phyloP scores from a whole-genome alignment of 352 stramenopile genomes.

The Thalassiosira oceanica region DNA sequence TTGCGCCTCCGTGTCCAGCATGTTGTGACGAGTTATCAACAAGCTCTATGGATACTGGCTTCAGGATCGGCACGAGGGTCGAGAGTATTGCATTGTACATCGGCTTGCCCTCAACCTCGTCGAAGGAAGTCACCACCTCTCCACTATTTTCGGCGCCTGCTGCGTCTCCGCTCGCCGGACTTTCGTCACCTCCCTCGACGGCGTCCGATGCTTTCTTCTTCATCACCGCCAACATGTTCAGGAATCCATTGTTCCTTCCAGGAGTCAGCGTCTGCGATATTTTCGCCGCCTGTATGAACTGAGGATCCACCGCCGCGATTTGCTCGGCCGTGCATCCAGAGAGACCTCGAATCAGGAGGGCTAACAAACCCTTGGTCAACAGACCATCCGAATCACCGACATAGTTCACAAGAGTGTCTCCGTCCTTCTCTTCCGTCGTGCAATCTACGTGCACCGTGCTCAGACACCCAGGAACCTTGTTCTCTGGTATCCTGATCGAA shows the following conservation, averaged over 20 bases:
- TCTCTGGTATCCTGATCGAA: constrained; percentile 61
- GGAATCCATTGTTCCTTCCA: constrained; percentile 83
- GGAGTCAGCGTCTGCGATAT: constrained; percentile 80
- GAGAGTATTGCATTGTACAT: constrained; percentile 79
- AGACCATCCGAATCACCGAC: constrained; percentile 79
- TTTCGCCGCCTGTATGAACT: constrained; percentile 72
- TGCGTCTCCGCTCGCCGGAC: constrained; percentile 4
- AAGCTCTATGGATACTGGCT: constrained; percentile 61
- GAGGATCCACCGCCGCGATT: constrained; percentile 71
- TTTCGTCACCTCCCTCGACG: constrained; percentile 8
- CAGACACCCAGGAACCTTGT: constrained; percentile 84
- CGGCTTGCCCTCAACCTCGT: constrained; percentile 41
- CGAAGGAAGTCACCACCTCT: constrained; percentile 22
- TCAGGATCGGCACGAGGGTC: constrained; percentile 53
- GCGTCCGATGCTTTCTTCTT: constrained; percentile 69
- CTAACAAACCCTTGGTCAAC: constrained; percentile 80
- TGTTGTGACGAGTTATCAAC: constrained; percentile 73
- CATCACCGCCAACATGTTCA: constrained; percentile 83
- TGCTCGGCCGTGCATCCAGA: constrained; percentile 67
- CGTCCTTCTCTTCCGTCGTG: constrained; percentile 35
- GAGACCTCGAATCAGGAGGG: constrained; percentile 75
- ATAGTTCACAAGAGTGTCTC: constrained; percentile 61
- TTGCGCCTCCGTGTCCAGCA: constrained; percentile 53
- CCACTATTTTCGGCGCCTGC: background rate
- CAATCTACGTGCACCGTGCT: constrained; percentile 77